Evolutionary conservation across 2,329 filamentous ascomycete species (phyloP), one percentile per base, ranked within the genome.

Genomic region (Stachybotrys elegans): DNA sequence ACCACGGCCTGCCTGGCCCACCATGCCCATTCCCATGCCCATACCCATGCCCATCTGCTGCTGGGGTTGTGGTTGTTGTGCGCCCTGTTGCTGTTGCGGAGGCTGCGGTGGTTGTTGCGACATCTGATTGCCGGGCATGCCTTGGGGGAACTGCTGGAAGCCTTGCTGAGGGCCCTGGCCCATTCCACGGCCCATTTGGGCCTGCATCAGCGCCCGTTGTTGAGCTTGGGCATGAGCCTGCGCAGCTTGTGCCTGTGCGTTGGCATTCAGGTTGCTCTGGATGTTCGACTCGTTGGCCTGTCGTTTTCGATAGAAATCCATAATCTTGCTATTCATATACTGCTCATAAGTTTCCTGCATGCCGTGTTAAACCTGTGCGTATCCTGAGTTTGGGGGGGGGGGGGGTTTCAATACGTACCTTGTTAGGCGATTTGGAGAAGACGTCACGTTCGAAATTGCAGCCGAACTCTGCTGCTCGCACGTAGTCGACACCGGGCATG

Each of bases 131-230:
- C 70, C 62, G 52, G 81, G 78, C 75, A 80, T 79, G 44, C 71
- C 75, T 43, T 79, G 77, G 46, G 79, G 78, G 27, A 81, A 67
- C 39, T 76, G 72, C 48, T 78, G 78, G 46, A 83, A 81, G 1
- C 69, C 71, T 52, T 72, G 76, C 47, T 76, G 78, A 3, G 65
- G 61, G 6, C 65, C 68, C 52, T 75, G 75, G 1, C 67, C 68
- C 61, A 76, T 71, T 12, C 69, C 69, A 27, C 77, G 70, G 31
- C 69, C 68, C 65, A 79, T 73, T 47, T 74, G 73, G 66, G 78
- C 71, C 46, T 69, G 76, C 67, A 79, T 71, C 65, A 79, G 67
- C 43, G 75, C 65, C 47, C 73, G 69, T 8, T 60, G 47, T 43
- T 63, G 60, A 6, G 63, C 60, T 47, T 72, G 69, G 4, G 63